Percentiles rank a stretch among this genome's conserved stretches.
Evolutionary conservation across 768 basidiomycete genomes (phyloP).

Genomic region (Lepiota subincarnata): DNA sequence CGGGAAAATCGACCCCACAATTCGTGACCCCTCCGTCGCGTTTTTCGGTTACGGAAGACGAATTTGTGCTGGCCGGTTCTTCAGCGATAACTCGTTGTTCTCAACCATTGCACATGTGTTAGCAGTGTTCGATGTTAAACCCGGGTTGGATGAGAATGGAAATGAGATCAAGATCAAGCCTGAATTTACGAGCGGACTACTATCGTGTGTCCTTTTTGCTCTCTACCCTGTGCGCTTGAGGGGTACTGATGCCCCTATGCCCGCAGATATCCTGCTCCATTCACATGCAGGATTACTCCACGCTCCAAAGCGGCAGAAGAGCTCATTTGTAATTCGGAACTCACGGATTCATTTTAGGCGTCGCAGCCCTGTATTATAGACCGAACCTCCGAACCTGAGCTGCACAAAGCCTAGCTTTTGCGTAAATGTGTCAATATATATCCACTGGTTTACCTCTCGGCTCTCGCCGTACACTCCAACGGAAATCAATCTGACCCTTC

Average conservation of each 20-base stretch:
- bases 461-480: too few relatives aligned
- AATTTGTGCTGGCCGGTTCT: slow-evolving; percentile 17
- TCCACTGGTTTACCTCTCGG: too few relatives aligned
- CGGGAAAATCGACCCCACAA: slow-evolving; percentile 8
- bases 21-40: slow-evolving; percentile 8
- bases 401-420: too few relatives aligned
- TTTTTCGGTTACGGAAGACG: slow-evolving; percentile 16
- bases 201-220: background rate
- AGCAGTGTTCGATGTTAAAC: slow-evolving; percentile 4
- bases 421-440: too few relatives aligned
- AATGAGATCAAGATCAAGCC: background rate
- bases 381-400: too few relatives aligned
- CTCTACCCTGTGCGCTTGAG: background rate
- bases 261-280: background rate
- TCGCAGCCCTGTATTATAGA: too few relatives aligned
- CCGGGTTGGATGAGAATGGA: slow-evolving; percentile 6
- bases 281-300: background rate
- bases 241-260: background rate
- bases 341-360: background rate
- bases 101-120: slow-evolving; percentile 11
- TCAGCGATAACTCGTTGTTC: slow-evolving; percentile 13
- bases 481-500: too few relatives aligned
- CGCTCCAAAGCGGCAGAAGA: background rate
- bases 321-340: background rate
- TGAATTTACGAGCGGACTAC: background rate